phyloP scores from a whole-genome alignment of 805 yeast species.

The Saccharomycopsis malanga region DNA sequence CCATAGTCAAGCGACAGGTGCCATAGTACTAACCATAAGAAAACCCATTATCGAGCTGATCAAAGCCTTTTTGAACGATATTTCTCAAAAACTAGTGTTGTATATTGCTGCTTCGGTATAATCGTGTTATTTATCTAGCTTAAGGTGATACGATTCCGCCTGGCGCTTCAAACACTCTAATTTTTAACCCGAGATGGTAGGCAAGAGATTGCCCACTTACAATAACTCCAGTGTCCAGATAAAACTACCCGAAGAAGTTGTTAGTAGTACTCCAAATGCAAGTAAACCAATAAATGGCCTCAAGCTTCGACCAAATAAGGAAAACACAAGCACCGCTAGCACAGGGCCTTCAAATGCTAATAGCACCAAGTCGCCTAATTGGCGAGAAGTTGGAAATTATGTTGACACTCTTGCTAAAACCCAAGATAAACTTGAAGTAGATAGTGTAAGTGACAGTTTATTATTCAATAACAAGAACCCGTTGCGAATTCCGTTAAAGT shows the following conservation, averaged over 20 bases:
- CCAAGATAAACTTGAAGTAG: too few species aligned
- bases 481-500: constrained; percentile 33
- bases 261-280: neutral
- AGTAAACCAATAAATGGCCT: constrained; percentile 10
- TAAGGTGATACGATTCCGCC: too few species aligned
- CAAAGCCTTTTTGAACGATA: too few species aligned
- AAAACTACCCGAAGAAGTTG: constrained; percentile 10
- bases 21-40: too few species aligned
- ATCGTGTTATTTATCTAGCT: too few species aligned
- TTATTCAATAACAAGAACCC: constrained; percentile 28
- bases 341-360: neutral
- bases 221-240: constrained; percentile 4
- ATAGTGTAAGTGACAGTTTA: constrained; percentile 7
- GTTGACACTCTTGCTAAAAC: constrained; percentile 24
- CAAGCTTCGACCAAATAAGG: constrained; percentile 9
- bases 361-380: constrained; percentile 16
- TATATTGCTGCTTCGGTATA: too few species aligned
- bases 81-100: too few species aligned
- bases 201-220: constrained; percentile 16
- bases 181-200: constrained; percentile 3
- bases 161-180: neutral
- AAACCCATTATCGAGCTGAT: too few species aligned
- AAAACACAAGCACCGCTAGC: constrained; percentile 3
- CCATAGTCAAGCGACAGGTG: too few species aligned
- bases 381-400: constrained; percentile 31